Percentiles rank a stretch among this genome's conserved stretches.
These are phyloP conservation scores for Phialocephala sp. DNA, from an alignment of 2,329 filamentous ascomycete species.

Conservation along the genomic window DNA sequence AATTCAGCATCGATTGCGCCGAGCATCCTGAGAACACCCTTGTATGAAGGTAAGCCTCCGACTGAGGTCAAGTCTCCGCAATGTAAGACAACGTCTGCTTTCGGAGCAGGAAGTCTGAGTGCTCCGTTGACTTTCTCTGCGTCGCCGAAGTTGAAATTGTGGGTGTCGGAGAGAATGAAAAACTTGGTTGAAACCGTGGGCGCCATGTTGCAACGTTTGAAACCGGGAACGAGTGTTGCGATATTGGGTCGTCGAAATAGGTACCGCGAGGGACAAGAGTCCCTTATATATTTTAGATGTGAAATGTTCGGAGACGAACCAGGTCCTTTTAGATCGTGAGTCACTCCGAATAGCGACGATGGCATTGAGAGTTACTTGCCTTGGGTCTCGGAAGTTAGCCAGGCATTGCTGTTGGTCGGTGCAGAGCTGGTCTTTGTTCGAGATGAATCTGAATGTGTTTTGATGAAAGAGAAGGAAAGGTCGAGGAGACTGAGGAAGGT, in stretches of 20 bases:
- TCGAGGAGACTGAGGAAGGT: neutral
- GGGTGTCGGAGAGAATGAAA: conserved; percentile 41
- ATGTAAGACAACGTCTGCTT: conserved; percentile 47
- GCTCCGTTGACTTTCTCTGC: conserved; percentile 13
- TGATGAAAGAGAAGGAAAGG: neutral
- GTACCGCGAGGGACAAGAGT: neutral
- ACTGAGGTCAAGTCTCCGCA: conserved; percentile 47
- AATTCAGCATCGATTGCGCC: conserved; percentile 54
- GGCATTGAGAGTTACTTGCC: neutral
- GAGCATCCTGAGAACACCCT: conserved; percentile 37
- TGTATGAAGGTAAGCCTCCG: conserved; percentile 42
- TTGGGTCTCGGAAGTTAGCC: neutral
- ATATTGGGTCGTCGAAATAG: neutral
- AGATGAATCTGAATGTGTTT: neutral
- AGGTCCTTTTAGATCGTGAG: neutral
- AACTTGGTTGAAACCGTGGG: conserved; percentile 34
- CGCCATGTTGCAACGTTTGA: conserved; percentile 14
- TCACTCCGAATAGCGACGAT: neutral
- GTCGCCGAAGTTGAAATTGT: conserved; percentile 36
- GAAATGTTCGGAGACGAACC: neutral
- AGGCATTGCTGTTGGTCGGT: neutral
- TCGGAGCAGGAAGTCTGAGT: conserved; percentile 29
- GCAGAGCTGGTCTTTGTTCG: neutral
- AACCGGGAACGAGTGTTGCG: neutral
- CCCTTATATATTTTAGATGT: neutral